Evolutionary conservation across 805 yeast species (phyloP).

Genomic region (Candida maltosa): DNA sequence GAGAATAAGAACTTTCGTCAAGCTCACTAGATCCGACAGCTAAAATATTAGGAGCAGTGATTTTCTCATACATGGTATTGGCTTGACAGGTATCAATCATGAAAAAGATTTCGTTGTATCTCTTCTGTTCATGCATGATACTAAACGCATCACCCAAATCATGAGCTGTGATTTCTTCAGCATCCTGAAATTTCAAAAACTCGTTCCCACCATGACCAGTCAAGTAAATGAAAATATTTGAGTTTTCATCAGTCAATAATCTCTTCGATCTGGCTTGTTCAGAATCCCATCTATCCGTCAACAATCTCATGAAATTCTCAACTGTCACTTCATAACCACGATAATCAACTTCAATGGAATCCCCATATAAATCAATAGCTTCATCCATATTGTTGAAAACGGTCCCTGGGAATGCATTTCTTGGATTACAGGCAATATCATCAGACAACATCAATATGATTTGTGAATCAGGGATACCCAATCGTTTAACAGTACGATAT

Average conservation of each 20-base stretch:
- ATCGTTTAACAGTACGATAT: conserved; percentile 91
- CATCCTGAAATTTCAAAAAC: conserved; percentile 95
- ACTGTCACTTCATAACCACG: conserved; percentile 98
- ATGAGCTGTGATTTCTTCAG: conserved; percentile 92
- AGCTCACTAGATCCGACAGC: conserved; percentile 89
- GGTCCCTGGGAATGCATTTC: conserved; percentile 94
- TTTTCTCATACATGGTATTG: conserved; percentile 91
- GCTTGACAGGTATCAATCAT: conserved; percentile 99
- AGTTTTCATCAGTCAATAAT: conserved; percentile 85
- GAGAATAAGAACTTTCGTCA: conserved; percentile 91
- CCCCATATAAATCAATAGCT: conserved; percentile 90
- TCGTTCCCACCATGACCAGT: conserved; percentile 99
- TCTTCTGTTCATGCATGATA: conserved; percentile 93
- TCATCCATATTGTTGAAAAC: conserved; percentile 93
- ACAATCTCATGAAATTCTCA: conserved; percentile 85
- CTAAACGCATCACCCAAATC: conserved; percentile 97
- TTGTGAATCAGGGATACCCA: conserved; percentile 97
- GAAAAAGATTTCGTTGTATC: conserved; percentile 92
- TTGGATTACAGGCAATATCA: conserved; percentile 94
- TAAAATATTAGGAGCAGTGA: conserved; percentile 87
- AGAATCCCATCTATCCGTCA: conserved; percentile 94
- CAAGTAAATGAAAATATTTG: conserved; percentile 89
- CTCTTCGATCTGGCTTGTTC: conserved; percentile 93
- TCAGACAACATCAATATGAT: conserved; percentile 94
- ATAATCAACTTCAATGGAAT: conserved; percentile 91